Conservation (phyloP, 176 grass and related monocot species). For the Eleusine coracana region DNA sequence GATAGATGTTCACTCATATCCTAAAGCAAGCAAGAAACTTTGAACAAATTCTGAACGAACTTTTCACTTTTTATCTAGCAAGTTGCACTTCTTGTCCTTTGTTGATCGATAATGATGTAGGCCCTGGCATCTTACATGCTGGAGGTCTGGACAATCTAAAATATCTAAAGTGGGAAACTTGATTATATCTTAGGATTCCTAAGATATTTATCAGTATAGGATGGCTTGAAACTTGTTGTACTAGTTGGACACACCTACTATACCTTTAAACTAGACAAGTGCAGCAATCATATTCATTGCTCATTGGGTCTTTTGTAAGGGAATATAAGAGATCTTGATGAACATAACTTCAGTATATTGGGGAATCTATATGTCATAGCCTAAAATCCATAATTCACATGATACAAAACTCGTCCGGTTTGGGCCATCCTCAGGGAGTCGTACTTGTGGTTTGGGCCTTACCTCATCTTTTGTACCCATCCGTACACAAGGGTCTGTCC, state of each 20-base stretch:
- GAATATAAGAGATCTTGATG: too few relatives aligned
- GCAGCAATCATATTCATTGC: neutral
- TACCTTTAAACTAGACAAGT: neutral
- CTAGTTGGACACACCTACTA: neutral
- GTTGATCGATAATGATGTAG: slow-evolving; percentile 13
- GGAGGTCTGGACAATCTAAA: neutral
- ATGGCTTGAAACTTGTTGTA: neutral
- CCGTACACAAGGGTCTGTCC: too few relatives aligned
- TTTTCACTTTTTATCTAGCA: neutral
- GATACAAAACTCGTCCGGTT: too few relatives aligned
- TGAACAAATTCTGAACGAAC: slow-evolving; percentile 20
- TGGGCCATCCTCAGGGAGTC: too few relatives aligned
- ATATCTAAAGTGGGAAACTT: neutral
- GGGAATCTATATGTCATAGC: too few relatives aligned
- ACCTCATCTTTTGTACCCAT: too few relatives aligned
- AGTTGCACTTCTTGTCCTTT: neutral
- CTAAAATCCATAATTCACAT: too few relatives aligned
- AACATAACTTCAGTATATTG: too few relatives aligned
- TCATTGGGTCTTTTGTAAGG: neutral
- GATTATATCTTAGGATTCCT: neutral
- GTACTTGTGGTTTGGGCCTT: too few relatives aligned
- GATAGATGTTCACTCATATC: neutral
- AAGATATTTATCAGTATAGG: neutral
- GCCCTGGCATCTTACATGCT: neutral
- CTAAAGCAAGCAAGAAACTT: slow-evolving; percentile 7